Percentiles rank a stretch among this genome's conserved stretches.
phyloP scores from a whole-genome alignment of 2,329 filamentous ascomycete species.

The Aureobasidium mangrovei region DNA sequence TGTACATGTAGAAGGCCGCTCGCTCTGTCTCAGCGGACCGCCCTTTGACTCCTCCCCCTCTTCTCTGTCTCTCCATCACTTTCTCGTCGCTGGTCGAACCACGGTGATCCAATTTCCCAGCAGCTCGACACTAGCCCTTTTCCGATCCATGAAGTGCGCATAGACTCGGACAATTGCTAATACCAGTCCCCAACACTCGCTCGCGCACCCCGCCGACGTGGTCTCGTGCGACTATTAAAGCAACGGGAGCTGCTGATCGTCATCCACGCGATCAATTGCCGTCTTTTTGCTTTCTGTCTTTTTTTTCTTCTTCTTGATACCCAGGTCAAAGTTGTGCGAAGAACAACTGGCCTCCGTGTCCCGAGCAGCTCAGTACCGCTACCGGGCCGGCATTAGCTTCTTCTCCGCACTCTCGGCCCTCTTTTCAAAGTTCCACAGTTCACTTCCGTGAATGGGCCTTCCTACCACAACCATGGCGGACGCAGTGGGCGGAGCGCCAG shows the following conservation, averaged over 20 bases:
- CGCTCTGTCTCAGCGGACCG: not conserved
- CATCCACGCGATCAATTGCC: not conserved
- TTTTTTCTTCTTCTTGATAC: constrained; percentile 4
- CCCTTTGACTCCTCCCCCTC: constrained; percentile 14
- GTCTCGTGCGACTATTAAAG: not conserved
- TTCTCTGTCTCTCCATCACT: constrained; percentile 11
- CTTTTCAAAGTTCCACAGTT: constrained; percentile 24
- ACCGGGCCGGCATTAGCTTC: constrained; percentile 13
- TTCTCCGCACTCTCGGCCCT: constrained; percentile 16
- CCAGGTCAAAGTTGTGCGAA: constrained; percentile 5
- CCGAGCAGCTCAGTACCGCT: constrained; percentile 9
- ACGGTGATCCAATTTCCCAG: constrained; percentile 11
- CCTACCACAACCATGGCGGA: constrained; percentile 28
- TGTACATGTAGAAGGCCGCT: constrained; percentile 7
- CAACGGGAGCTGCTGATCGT: not conserved
- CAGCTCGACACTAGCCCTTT: constrained; percentile 10
- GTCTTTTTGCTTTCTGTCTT: not conserved
- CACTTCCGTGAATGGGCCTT: constrained; percentile 22
- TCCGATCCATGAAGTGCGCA: constrained; percentile 15
- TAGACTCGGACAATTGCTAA: constrained; percentile 14
- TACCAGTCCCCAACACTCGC: constrained; percentile 8
- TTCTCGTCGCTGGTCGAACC: constrained; percentile 9
- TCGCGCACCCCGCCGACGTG: constrained; percentile 3
- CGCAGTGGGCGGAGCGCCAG: constrained; percentile 32
- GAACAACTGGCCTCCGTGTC: constrained; percentile 11